A percentile compares a stretch with the other conserved stretches of the same genome.
These are phyloP conservation scores for Colletotrichum gigasporum DNA, from an alignment of 2,329 filamentous ascomycete genomes.

Conservation along the genomic window DNA sequence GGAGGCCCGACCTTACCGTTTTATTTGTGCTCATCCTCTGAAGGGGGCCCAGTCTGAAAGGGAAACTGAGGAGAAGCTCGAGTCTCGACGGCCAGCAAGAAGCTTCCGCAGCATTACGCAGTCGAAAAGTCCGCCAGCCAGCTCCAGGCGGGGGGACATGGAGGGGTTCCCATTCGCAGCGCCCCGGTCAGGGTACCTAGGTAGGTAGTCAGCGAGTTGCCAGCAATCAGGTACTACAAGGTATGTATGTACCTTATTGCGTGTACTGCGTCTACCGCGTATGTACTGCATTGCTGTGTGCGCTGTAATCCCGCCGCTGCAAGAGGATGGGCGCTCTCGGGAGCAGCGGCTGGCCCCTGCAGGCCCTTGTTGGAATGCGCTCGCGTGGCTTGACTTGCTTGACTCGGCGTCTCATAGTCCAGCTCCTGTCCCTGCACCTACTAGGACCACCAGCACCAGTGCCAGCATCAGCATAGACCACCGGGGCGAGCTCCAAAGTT, in stretches of 20 bases:
- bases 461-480: neutral
- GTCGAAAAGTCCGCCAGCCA: neutral
- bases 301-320: no score
- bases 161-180: neutral
- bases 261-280: no score
- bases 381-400: constrained; percentile 9
- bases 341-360: neutral
- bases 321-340: neutral
- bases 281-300: no score
- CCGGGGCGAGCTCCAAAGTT: neutral
- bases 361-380: neutral
- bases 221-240: no score
- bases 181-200: neutral
- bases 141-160: neutral
- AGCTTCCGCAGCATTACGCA: neutral
- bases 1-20: no score
- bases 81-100: neutral
- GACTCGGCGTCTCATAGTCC: neutral
- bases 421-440: neutral
- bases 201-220: neutral
- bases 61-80: neutral
- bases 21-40: no score
- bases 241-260: no score
- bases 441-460: neutral
- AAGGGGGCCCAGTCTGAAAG: neutral